Conservation (phyloP, 2,329 filamentous ascomycete species). For the Xylariaceae sp. region DNA sequence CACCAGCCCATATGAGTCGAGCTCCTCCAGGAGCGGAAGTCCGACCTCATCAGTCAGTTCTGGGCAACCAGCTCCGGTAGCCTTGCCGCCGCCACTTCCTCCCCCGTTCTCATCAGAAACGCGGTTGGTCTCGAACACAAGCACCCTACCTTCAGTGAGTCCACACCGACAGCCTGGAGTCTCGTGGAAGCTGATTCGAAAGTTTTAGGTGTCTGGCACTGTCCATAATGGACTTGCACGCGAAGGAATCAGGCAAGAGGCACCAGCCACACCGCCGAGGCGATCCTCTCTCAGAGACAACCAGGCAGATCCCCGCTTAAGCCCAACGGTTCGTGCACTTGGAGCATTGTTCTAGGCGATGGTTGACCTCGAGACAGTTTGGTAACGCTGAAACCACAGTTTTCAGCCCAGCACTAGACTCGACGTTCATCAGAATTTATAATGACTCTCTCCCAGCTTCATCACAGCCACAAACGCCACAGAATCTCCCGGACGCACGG, state of each 20-base stretch:
- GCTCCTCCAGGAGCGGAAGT: slow-evolving; percentile 14
- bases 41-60: slow-evolving; percentile 13
- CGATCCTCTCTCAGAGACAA: slow-evolving; percentile 16
- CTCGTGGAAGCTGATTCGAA: slow-evolving; percentile 1
- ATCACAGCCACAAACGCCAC: slow-evolving; percentile 46
- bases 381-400: slow-evolving; percentile 15
- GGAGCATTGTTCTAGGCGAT: too few species aligned
- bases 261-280: slow-evolving; percentile 21
- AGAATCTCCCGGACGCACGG: slow-evolving; percentile 43
- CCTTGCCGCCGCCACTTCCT: slow-evolving; percentile 19
- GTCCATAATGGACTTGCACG: slow-evolving; percentile 6
- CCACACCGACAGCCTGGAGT: not conserved
- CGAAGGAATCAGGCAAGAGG: slow-evolving; percentile 8
- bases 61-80: slow-evolving; percentile 8
- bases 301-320: slow-evolving; percentile 8
- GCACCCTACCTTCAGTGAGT: slow-evolving; percentile 25
- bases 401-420: slow-evolving; percentile 16
- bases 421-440: slow-evolving; percentile 36
- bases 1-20: slow-evolving; percentile 8
- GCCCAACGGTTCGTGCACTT: slow-evolving; percentile 11
- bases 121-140: slow-evolving; percentile 22
- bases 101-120: slow-evolving; percentile 25
- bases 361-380: slow-evolving; percentile 8
- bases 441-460: slow-evolving; percentile 40
- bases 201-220: slow-evolving; percentile 8